Evolutionary conservation across 1,284 basidiomycete genomes (phyloP).

Genomic region (Fomitopsis schrenkii): DNA sequence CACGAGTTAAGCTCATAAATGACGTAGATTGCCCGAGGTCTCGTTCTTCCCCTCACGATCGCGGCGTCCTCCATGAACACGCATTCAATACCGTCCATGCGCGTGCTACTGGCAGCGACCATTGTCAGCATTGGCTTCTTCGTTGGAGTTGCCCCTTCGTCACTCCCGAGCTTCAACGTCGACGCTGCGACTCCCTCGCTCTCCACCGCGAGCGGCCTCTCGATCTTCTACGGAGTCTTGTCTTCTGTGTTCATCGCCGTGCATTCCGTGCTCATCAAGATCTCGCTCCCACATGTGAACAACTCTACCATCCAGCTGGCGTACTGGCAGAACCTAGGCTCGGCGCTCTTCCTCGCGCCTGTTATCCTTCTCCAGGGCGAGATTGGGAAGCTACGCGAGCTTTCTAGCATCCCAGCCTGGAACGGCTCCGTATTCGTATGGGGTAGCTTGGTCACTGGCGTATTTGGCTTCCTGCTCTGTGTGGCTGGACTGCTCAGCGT

Average conservation of each 20-base stretch:
- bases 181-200: constrained; percentile 2
- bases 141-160: constrained; percentile 51
- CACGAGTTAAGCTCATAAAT: background rate
- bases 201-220: constrained; percentile 46
- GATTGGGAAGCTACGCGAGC: constrained; percentile 33
- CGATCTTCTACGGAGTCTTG: constrained; percentile 63
- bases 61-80: constrained; percentile 52
- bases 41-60: constrained; percentile 76
- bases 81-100: constrained; percentile 40
- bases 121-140: constrained; percentile 63
- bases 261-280: constrained; percentile 72
- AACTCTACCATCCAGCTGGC: constrained; percentile 69
- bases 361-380: constrained; percentile 59
- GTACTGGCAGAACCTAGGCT: constrained; percentile 73
- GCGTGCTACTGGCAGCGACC: constrained; percentile 49
- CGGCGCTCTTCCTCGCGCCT: constrained; percentile 57
- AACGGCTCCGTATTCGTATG: constrained; percentile 52
- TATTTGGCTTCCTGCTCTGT: constrained; percentile 73
- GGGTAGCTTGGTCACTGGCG: constrained; percentile 61
- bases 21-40: constrained; percentile 68
- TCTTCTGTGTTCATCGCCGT: constrained; percentile 72
- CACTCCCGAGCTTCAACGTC: constrained; percentile 6
- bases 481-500: constrained; percentile 68
- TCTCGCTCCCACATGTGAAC: constrained; percentile 58
- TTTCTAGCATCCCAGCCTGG: constrained; percentile 39